Evolutionary conservation across 352 stramenopile species (phyloP).

Genomic region (Phytophthora sp.): DNA sequence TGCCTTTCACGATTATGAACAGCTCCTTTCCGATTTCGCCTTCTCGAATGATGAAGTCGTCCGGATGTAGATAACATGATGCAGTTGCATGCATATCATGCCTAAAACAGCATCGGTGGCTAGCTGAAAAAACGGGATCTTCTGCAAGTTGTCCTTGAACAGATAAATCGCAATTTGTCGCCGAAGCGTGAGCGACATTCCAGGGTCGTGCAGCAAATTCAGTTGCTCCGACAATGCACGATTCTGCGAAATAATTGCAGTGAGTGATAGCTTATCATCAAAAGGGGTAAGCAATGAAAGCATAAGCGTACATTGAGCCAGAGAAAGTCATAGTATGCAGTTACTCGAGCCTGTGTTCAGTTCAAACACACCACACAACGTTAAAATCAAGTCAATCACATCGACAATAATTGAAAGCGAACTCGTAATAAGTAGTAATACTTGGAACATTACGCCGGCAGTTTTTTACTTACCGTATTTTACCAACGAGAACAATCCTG

Average conservation of each 20-base stretch:
- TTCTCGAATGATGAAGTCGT: slow-evolving; percentile 68
- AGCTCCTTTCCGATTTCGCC: slow-evolving; percentile 72
- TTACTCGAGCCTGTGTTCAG: slow-evolving; percentile 55
- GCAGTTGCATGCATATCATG: slow-evolving; percentile 78
- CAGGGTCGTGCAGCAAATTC: slow-evolving; percentile 59
- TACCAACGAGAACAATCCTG: too few relatives aligned
- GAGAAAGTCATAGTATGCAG: slow-evolving; percentile 76
- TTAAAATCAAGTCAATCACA: not conserved
- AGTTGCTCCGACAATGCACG: slow-evolving; percentile 66
- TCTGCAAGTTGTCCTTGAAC: slow-evolving; percentile 73
- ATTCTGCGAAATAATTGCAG: slow-evolving; percentile 31
- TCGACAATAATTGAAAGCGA: not conserved
- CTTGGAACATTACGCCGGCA: too few relatives aligned
- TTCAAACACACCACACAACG: not conserved
- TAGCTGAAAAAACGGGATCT: slow-evolving; percentile 76
- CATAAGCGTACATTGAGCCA: slow-evolving; percentile 59
- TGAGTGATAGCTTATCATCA: too few relatives aligned
- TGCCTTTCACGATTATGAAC: slow-evolving; percentile 79
- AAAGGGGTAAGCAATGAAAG: not conserved
- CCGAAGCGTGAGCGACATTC: slow-evolving; percentile 64
- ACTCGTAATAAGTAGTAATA: too few relatives aligned
- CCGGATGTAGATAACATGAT: slow-evolving; percentile 71
- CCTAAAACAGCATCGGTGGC: slow-evolving; percentile 62
- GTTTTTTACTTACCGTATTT: too few relatives aligned
- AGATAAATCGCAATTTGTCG: slow-evolving; percentile 73